Base-by-base conservation (phyloP, 1,284 basidiomycete species). In the Cutaneotrichosporon daszewskae region DNA sequence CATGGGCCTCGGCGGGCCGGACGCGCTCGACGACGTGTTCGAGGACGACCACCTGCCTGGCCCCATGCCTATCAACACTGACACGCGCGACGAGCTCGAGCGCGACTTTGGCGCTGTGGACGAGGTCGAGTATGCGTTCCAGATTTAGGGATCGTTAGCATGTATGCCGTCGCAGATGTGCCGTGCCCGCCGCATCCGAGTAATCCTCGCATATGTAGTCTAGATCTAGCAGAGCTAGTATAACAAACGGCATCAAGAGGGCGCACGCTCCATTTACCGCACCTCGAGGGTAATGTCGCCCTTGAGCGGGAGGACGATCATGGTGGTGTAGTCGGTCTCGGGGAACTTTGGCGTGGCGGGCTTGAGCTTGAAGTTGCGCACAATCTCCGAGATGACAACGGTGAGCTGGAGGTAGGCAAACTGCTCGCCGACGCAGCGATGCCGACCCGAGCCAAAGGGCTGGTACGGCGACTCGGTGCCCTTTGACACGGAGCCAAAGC, bases 391-490 rank as follows among this genome's bases (percentile, higher is more conserved):
- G 51, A 98, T 74, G 64, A 98, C 78, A 6, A 84, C 83, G 33
- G 89, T 86, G 20, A 98, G 76, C 72, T 99, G 95, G 43, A 97
- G 72, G 68, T 96, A 94, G 13, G 95, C 95, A 63, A 97, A 98
- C 79, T 90, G 57, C 34, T 66, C 58, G 4, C 62, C 63, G 22
- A 54, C 40, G 57, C 55, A 62, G 45, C 91, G 77, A 73, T 96
- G 91, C 57, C 88, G 77, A 20, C 91, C 94, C 34, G 94, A 92
- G 46, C 94, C 95, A 63, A 99, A 99, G 1, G 94, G 95, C 65
- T 94, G 85, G 68, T 96, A 96, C 24, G 83, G 82, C 49, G 82
- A 85, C 53, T 89, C 85, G 11, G 89, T 92, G 37, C 89, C 89
- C 72, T 92, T 94, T 70, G 84, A 87, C 33, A 95, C 87, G 58